Conservation (phyloP, 352 stramenopile species). For the Globisporangium alternatum region DNA sequence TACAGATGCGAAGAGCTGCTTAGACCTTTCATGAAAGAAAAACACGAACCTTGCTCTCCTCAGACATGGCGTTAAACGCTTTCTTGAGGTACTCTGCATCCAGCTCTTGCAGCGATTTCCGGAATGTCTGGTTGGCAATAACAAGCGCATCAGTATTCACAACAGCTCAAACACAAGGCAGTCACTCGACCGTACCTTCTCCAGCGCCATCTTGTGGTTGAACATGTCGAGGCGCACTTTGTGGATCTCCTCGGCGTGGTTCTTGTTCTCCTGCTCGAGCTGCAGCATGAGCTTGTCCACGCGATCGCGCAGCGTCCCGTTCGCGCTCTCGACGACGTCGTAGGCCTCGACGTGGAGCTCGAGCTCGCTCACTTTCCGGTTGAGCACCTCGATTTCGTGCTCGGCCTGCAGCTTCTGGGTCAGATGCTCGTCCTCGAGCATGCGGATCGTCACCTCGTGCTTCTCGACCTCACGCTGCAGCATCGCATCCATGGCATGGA, state of each 20-base stretch:
- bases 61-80: constrained; percentile 78
- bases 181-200: constrained; percentile 39
- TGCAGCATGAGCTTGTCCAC: constrained; percentile 64
- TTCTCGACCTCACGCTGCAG: constrained; percentile 66
- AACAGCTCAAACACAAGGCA: neutral
- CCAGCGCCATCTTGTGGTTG: constrained; percentile 82
- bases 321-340: constrained; percentile 60
- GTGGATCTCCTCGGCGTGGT: constrained; percentile 69
- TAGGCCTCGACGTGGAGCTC: constrained; percentile 74
- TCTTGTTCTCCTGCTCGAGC: constrained; percentile 61
- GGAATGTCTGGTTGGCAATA: constrained; percentile 42
- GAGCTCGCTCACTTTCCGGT: constrained; percentile 48
- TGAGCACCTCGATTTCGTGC: constrained; percentile 62
- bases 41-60: constrained; percentile 64
- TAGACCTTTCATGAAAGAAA: neutral
- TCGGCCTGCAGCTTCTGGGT: constrained; percentile 56
- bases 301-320: constrained; percentile 45
- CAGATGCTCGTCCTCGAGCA: constrained; percentile 59
- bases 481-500: constrained; percentile 59
- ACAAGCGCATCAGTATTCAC: neutral
- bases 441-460: constrained; percentile 43
- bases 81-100: constrained; percentile 81
- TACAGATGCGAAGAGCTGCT: neutral
- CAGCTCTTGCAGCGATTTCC: constrained; percentile 70
- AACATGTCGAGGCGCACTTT: constrained; percentile 81